Base-by-base conservation (phyloP, 768 basidiomycete genomes). In the Pulveroboletus ravenelii region DNA sequence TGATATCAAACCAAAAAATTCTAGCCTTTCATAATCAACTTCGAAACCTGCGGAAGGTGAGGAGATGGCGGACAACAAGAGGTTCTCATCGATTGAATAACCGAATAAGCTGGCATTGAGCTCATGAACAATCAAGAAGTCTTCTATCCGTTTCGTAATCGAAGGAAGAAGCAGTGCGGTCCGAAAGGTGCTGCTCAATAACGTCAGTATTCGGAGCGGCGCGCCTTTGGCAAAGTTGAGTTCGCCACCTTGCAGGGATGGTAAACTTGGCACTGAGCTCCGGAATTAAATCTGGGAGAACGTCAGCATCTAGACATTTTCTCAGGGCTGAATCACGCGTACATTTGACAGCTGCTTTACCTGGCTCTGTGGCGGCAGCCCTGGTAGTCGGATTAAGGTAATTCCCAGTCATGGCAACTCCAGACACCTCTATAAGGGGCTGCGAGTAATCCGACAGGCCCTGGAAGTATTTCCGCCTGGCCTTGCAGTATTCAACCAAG, bases 1-100 rank as follows among this genome's bases (percentile, higher is more conserved):
- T 38, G 36, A 53, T 54, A 38, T 48, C 72, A 51, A 58, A 90
- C 89, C 91, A 14, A 93, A 76, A 44, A 92, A 74, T 64, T 93
- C 92, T 41, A 92, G 70, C 32, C 91, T 81, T 68, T 94, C 89
- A 66, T 93, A 93, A 69, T 93, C 78, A 52, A 76, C 75, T 56
- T 87, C 88, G 41, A 79, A 74, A 29, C 79, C 78, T 31, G 82
- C 82, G 9, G 87, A 82, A 8, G 87, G 85, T 0, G 89, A 72
- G 53, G 82, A 83, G 36, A 90, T 72, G 10, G 92, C 88, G 35
- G 75, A 71, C 42, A 82, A 76, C 36, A 93, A 70, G 20, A 80
- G 71, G 27, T 76, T 67, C 58, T 87, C 85, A 14, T 74, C 66
- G 39, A 93, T 76, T n/a, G 73, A 66, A 62, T 82, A 71, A 54